Conservation (phyloP, 169 alveolate species). For the Condylostoma magnum region DNA sequence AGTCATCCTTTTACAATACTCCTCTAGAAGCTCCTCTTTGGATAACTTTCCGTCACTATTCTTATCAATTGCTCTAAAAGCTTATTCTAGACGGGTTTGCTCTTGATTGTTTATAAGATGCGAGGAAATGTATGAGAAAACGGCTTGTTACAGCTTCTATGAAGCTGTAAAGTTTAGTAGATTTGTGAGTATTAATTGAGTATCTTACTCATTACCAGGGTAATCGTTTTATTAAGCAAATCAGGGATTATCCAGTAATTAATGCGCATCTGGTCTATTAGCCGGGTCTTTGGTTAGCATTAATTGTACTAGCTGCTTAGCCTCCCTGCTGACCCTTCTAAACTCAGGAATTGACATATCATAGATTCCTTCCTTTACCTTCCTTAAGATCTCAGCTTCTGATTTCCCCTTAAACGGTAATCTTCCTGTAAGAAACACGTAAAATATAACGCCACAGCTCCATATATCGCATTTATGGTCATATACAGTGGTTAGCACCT, state of each 20-base stretch:
- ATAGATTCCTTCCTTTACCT: neutral
- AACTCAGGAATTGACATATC: neutral
- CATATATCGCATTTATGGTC: conserved; percentile 34
- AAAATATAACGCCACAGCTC: conserved; percentile 29
- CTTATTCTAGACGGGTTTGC: conserved; percentile 77
- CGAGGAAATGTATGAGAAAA: conserved; percentile 77
- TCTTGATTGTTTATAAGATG: conserved; percentile 87
- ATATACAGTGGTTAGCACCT: conserved; percentile 1
- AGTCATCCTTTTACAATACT: neutral
- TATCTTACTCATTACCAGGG: neutral
- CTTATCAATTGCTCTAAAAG: conserved; percentile 85
- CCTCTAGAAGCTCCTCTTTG: conserved; percentile 37
- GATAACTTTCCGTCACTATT: conserved; percentile 84
- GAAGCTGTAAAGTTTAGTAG: conserved; percentile 72
- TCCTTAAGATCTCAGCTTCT: conserved; percentile 13
- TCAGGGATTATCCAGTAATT: conserved; percentile 16
- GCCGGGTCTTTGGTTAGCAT: neutral
- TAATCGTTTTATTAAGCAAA: neutral
- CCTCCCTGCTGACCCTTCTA: conserved; percentile 9
- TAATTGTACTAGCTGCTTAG: conserved; percentile 4
- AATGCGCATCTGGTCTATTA: conserved; percentile 3
- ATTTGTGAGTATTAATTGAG: neutral
- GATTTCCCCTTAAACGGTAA: conserved; percentile 27
- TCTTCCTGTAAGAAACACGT: conserved; percentile 4
- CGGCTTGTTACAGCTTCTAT: conserved; percentile 87